Base-by-base conservation (phyloP, 495 filamentous ascomycete genomes). In the Podospora fimiseda region DNA sequence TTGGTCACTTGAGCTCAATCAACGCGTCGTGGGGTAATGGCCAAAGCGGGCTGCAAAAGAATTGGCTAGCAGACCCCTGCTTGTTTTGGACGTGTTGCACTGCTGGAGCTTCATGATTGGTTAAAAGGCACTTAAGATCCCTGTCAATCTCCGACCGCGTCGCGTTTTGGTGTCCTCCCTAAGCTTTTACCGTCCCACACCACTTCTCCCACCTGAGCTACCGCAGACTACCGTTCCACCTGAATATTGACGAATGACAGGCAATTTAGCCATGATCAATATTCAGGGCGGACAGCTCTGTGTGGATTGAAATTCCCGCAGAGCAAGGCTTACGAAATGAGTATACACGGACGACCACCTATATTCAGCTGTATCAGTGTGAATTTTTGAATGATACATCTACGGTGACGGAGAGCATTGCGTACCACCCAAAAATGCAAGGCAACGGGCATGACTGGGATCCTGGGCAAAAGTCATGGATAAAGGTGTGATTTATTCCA, bases 41-140 rank as follows among this genome's bases (percentile, higher is more conserved):
- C 50, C 60, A 56, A 43, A 53, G 45, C 60, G 61, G 63, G 52
- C 52, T 59, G 59, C 56, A 16, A 9, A 36, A 11, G 54, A 57
- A 59, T 56, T 56, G 53, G 55, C 41, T 30, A 48, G 36, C 18
- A 11, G 14, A 43, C 52, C 56, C 55, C 55, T 52, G 58, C 50
- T 41, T 52, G 47, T 58, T 55, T 33, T 52, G 36, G 22, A 59
- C 58, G 58, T 50, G 41, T 54, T 50, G 55, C 16, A 21, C 57
- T 53, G 58, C 53, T 59, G 60, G 53, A 62, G 15, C 18, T 37
- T 21, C 55, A 61, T 59, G 37, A 73, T 75, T 75, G 71, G 72
- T 22, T 40, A 22, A 21, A 50, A 55, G 27, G 24, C 59, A 65
- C 58, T 67, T 57, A 60, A 63, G 42, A 64, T 62, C 68, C 70